Evolutionary conservation across 257 asterid species (phyloP).

Genomic region (Petrea volubilis): DNA sequence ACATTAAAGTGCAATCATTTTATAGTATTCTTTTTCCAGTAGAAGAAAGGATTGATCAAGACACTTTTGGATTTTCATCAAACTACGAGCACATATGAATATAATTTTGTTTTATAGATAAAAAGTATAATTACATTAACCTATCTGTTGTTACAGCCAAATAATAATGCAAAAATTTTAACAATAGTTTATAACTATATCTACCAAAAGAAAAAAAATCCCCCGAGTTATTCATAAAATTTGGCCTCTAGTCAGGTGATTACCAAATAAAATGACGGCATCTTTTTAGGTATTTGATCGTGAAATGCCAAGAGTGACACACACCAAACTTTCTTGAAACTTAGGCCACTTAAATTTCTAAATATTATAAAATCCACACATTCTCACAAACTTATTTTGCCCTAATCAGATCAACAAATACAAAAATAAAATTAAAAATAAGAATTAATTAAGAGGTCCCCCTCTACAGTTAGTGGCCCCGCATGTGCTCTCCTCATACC

Average conservation of each 20-base stretch:
- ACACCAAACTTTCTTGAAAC: conserved; percentile 33
- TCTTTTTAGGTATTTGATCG: conserved; percentile 38
- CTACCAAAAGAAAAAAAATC: too few relatives aligned
- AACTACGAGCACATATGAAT: too few relatives aligned
- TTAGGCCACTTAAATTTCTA: conserved; percentile 8
- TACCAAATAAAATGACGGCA: not conserved
- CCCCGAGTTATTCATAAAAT: not conserved
- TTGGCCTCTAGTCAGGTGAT: not conserved
- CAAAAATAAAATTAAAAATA: not conserved
- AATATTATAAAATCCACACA: not conserved
- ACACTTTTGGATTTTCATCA: too few relatives aligned
- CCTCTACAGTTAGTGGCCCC: conserved; percentile 42
- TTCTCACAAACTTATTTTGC: not conserved
- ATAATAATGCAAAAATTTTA: too few relatives aligned
- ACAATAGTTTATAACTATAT: too few relatives aligned
- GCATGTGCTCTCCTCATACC: conserved; percentile 81
- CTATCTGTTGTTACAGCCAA: too few relatives aligned
- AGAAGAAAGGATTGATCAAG: too few relatives aligned
- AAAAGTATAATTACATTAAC: too few relatives aligned
- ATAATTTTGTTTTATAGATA: too few relatives aligned
- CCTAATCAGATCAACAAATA: not conserved
- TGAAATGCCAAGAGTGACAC: conserved; percentile 32
- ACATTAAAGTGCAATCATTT: too few relatives aligned
- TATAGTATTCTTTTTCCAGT: too few relatives aligned
- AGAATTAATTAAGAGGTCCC: conserved; percentile 17